Evolutionary conservation across 129 eudicot genomes (phyloP).

Genomic region (Helianthus annuus): HanXRQr2.0-SUNRISE NC_035445.2:143988277-143988776

Average conservation of each 20-base stretch:
- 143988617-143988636: not conserved
- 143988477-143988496: not conserved
- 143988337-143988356: not conserved
- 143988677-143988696: constrained; percentile 8
- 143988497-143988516: not conserved
- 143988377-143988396: constrained; percentile 5
- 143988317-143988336: constrained; percentile 1
- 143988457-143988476: constrained; percentile 7
- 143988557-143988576: not conserved
- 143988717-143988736: constrained; percentile 9
- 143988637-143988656: not conserved
- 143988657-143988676: not conserved
- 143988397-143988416: not conserved
- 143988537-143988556: constrained; percentile 2
- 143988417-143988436: constrained; percentile 5
- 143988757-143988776: not conserved
- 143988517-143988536: not conserved
- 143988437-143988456: constrained; percentile 1
- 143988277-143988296: not conserved
- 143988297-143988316: not conserved
- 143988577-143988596: not conserved
- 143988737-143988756: constrained; percentile 1
- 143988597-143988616: not conserved
- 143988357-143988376: not conserved
- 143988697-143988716: constrained; percentile 6